Conservation (phyloP, 768 basidiomycete genomes). For the Fibroporia radiculosa region DNA sequence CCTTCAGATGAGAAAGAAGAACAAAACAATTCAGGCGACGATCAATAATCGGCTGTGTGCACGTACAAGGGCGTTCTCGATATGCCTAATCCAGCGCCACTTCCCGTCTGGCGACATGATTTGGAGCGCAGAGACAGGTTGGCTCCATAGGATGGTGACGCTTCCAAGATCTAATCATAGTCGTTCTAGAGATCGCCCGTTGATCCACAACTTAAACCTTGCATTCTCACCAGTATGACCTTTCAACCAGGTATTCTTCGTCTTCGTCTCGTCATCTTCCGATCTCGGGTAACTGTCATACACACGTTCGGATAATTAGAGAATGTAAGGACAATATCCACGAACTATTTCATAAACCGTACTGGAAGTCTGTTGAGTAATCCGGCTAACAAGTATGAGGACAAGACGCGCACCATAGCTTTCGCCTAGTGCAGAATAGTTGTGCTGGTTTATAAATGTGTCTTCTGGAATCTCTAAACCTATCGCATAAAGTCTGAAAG, state of each 20-base stretch:
- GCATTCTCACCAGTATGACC: conserved; percentile 25
- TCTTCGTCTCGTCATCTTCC: conserved; percentile 24
- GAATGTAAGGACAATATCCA: not conserved
- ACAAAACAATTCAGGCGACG: not conserved
- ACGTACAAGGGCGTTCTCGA: conserved; percentile 27
- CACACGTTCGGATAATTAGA: not conserved
- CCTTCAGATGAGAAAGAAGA: conserved; percentile 23
- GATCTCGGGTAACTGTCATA: conserved; percentile 23
- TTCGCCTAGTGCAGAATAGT: conserved; percentile 29
- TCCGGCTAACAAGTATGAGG: not conserved
- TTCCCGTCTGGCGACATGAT: conserved; percentile 25
- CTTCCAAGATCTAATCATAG: conserved; percentile 22
- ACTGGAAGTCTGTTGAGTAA: conserved; percentile 19
- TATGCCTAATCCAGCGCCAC: conserved; percentile 29
- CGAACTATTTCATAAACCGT: conserved; percentile 13
- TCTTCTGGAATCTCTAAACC: conserved; percentile 41
- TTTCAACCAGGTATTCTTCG: conserved; percentile 28
- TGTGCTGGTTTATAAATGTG: conserved; percentile 32
- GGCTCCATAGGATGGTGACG: conserved; percentile 29
- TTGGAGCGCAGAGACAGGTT: conserved; percentile 28
- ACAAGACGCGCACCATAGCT: conserved; percentile 23
- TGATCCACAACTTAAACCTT: not conserved
- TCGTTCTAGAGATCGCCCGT: not conserved
- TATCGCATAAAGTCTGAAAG: conserved; percentile 30
- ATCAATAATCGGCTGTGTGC: not conserved